phyloP scores from a whole-genome alignment of 1,284 basidiomycete species.

The Singerocomus rubriflavus region DNA sequence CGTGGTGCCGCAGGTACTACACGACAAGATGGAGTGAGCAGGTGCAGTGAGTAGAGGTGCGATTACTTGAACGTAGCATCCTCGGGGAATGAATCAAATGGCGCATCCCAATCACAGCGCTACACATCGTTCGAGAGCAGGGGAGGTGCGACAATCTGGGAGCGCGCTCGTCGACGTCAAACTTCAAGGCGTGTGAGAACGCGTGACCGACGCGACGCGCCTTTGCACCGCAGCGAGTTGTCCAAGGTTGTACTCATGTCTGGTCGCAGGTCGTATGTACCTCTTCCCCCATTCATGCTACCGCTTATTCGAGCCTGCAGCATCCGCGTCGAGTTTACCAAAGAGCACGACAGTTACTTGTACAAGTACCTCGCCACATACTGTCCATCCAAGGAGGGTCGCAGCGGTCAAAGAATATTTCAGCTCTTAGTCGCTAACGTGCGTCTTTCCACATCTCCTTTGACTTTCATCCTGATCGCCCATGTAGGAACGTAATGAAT shows the following conservation, averaged over 20 bases:
- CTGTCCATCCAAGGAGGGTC: constrained; percentile 26
- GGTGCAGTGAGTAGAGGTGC: background rate
- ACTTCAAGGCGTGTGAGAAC: background rate
- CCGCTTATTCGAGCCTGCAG: constrained; percentile 13
- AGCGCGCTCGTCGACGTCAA: too few species aligned
- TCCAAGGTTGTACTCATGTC: constrained; percentile 7
- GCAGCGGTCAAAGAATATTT: constrained; percentile 42
- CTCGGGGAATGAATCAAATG: background rate
- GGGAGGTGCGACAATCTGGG: too few species aligned
- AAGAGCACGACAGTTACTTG: constrained; percentile 17
- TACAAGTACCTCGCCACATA: constrained; percentile 25
- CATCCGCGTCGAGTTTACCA: constrained; percentile 16
- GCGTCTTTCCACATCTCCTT: background rate
- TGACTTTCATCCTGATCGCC: background rate
- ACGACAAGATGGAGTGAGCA: too few species aligned
- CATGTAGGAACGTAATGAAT: constrained; percentile 21
- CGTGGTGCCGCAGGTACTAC: too few species aligned
- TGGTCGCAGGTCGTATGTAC: constrained; percentile 7
- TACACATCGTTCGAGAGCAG: background rate
- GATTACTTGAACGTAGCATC: background rate
- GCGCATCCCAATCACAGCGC: background rate
- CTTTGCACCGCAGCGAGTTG: background rate
- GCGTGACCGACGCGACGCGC: constrained; percentile 16
- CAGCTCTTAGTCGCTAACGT: constrained; percentile 37
- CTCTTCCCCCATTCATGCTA: too few species aligned